These are phyloP conservation scores for Pythium guiyangense DNA, from an alignment of 352 stramenopile genomes.

Conservation along the genomic window DNA sequence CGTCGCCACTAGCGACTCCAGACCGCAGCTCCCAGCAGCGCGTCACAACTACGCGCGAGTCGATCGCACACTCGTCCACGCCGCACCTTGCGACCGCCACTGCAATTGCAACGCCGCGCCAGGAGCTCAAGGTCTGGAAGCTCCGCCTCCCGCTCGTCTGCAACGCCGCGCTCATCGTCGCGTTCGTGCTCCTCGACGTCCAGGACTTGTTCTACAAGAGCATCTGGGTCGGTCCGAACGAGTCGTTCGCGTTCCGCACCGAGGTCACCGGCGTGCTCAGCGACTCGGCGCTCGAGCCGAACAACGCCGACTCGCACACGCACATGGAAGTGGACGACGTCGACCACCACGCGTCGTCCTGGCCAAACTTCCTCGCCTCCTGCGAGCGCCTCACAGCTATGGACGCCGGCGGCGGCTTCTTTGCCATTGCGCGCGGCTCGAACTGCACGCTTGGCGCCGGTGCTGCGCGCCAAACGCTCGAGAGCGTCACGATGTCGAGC, in stretches of 20 bases:
- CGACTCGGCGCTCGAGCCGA: conserved; percentile 5
- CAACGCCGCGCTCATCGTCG: conserved; percentile 6
- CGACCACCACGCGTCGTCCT: conserved; percentile 10
- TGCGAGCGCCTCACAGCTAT: conserved; percentile 14
- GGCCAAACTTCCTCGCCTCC: conserved; percentile 18
- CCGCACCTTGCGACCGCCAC: no score
- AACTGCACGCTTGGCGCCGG: conserved; percentile 18
- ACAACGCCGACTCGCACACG: neutral
- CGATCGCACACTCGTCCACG: no score
- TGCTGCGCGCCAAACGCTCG: neutral
- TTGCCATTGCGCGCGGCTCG: conserved; percentile 13
- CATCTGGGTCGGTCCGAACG: conserved; percentile 21
- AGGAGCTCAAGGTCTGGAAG: conserved; percentile 6
- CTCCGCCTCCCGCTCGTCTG: conserved; percentile 7
- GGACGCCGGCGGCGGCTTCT: conserved; percentile 16
- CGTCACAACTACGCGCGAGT: no score
- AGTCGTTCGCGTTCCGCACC: conserved; percentile 18
- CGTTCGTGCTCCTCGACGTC: conserved; percentile 14
- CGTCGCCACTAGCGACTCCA: no score
- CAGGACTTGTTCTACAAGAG: conserved; percentile 27
- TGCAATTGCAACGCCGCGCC: no score
- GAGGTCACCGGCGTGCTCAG: conserved; percentile 11
- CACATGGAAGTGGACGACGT: neutral
- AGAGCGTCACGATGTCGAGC: conserved; percentile 16
- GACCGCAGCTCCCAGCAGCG: no score